Evolutionary conservation across 257 asterid species (phyloP).

Genomic region (Cynanchum wilfordii): DNA sequence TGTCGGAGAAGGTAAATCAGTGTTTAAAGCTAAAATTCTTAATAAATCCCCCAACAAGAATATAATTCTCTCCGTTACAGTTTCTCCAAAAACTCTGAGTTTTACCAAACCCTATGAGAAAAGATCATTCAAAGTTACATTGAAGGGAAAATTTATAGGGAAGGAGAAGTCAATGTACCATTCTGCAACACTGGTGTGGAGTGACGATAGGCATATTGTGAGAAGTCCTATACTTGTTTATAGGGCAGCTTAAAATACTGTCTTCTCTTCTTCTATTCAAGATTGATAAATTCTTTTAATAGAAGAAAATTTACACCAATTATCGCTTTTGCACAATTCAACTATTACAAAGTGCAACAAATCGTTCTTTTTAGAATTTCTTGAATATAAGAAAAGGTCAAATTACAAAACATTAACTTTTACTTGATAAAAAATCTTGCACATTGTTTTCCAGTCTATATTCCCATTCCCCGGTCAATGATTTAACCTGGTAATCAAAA

Average conservation of each 20-base stretch:
- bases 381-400: too few species aligned
- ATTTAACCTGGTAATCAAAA: too few species aligned
- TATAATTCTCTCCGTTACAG: slow-evolving; percentile 32
- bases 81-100: slow-evolving; percentile 37
- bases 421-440: too few species aligned
- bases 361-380: too few species aligned
- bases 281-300: too few species aligned
- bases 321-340: too few species aligned
- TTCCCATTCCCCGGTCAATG: too few species aligned
- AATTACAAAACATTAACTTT: too few species aligned
- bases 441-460: too few species aligned
- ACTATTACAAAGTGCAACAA: too few species aligned
- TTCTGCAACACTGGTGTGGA: slow-evolving; percentile 36
- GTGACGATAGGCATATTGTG: slow-evolving; percentile 37
- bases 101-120: slow-evolving; percentile 34
- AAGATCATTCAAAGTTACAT: slow-evolving; percentile 43
- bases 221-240: slow-evolving; percentile 60
- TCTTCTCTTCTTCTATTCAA: background rate
- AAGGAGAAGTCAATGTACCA: slow-evolving; percentile 3
- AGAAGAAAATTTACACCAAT: too few species aligned
- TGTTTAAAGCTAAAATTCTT: slow-evolving; percentile 39
- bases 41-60: slow-evolving; percentile 16
- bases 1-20: slow-evolving; percentile 36
- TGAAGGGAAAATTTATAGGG: slow-evolving; percentile 42
- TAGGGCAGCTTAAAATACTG: slow-evolving; percentile 8